Percentiles rank a stretch among this genome's conserved stretches.
Evolutionary conservation across 1,284 basidiomycete species (phyloP).

Genomic region (Microbotryum scabiosae): DNA sequence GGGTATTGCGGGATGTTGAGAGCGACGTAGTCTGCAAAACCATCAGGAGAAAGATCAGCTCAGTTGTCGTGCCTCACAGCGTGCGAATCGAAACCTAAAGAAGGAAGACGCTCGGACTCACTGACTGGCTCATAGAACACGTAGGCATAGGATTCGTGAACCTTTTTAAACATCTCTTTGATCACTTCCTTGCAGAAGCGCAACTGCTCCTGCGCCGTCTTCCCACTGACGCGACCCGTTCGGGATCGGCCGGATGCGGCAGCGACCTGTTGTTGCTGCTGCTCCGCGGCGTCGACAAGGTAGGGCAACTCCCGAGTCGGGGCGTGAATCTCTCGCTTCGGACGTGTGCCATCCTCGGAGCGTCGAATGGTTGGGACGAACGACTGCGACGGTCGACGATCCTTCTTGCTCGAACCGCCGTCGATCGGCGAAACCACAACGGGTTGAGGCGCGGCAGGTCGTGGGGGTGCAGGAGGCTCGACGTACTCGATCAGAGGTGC

Average conservation of each 20-base stretch:
- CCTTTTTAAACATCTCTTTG: constrained; percentile 68
- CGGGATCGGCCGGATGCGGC: background rate
- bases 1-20: constrained; percentile 78
- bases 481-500: constrained; percentile 45
- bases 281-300: constrained; percentile 49
- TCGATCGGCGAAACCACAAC: background rate
- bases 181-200: constrained; percentile 71
- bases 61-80: background rate
- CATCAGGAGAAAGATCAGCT: background rate
- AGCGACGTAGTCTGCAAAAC: constrained; percentile 57
- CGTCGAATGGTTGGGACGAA: constrained; percentile 70
- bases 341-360: constrained; percentile 55
- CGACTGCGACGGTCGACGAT: constrained; percentile 54
- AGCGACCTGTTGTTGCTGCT: constrained; percentile 28
- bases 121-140: constrained; percentile 92
- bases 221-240: constrained; percentile 31
- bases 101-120: constrained; percentile 43
- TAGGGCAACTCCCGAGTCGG: constrained; percentile 86
- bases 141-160: constrained; percentile 61
- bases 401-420: constrained; percentile 26
- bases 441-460: background rate
- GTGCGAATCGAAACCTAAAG: background rate
- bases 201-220: constrained; percentile 72
- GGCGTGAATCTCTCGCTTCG: constrained; percentile 94
- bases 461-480: background rate